Conservation (phyloP, 1,139 yeast species). For the Starmera stellimalicola region DNA sequence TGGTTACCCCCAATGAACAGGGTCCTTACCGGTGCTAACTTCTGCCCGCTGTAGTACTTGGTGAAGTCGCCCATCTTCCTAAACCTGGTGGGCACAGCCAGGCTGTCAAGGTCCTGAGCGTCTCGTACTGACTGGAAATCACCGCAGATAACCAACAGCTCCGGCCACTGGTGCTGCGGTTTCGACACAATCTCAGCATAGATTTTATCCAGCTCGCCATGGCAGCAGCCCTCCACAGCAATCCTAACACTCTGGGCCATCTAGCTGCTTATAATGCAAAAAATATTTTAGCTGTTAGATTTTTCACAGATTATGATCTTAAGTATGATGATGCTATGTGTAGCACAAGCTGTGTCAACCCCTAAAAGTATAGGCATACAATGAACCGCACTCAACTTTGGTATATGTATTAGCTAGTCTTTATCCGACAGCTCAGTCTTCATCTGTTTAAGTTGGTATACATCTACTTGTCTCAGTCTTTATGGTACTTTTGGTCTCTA, state of each 20-base stretch:
- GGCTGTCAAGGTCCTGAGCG: constrained; percentile 50
- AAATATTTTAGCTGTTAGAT: no score
- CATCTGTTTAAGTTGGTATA: no score
- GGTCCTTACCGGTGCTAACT: constrained; percentile 66
- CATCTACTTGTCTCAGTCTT: no score
- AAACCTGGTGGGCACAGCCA: constrained; percentile 46
- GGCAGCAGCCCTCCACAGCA: constrained; percentile 92
- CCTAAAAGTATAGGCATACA: no score
- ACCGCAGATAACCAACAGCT: constrained; percentile 76
- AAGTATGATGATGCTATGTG: no score
- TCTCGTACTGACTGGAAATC: constrained; percentile 65
- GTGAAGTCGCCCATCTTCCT: constrained; percentile 68
- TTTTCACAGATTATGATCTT: no score
- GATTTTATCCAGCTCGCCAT: constrained; percentile 65
- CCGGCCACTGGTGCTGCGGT: constrained; percentile 28
- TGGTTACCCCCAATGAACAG: constrained; percentile 93
- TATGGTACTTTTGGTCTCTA: no score
- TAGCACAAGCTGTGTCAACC: no score
- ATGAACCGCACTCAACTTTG: no score
- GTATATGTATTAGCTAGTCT: no score
- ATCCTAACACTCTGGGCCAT: constrained; percentile 23
- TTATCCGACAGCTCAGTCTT: no score
- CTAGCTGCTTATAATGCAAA: not conserved
- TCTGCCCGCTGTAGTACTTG: constrained; percentile 53
- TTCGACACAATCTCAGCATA: constrained; percentile 31